Evolutionary conservation across 257 asterid species (phyloP).

Genomic region (Penstemon davidsonii): DNA sequence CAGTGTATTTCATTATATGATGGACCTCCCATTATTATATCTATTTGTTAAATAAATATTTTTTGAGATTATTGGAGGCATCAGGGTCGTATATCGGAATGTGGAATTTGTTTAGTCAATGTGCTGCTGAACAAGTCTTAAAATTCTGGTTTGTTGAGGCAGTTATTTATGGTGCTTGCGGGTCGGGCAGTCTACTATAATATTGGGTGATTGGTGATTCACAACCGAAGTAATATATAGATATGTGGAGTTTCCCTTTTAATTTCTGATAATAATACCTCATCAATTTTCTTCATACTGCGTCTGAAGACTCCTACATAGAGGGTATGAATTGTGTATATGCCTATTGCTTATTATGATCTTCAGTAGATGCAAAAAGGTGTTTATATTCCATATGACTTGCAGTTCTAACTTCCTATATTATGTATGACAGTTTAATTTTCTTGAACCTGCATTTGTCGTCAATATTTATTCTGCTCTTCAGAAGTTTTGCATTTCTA

Average conservation of each 20-base stretch:
- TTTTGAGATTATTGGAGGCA: neutral
- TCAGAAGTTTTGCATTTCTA: slow-evolving; percentile 3
- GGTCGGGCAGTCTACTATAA: neutral
- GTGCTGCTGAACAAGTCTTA: neutral
- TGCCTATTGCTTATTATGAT: neutral
- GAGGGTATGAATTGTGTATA: neutral
- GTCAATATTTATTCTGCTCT: neutral
- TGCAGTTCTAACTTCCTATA: neutral
- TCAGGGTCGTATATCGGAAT: neutral
- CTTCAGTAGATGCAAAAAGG: neutral
- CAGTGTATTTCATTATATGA: neutral
- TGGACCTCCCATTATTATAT: no score
- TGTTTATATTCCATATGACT: neutral
- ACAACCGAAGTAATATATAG: neutral
- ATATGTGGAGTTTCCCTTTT: neutral
- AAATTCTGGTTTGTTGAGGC: neutral
- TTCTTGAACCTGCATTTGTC: neutral
- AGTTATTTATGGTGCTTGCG: neutral
- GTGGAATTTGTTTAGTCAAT: neutral
- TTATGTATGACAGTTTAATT: neutral
- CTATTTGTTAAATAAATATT: no score
- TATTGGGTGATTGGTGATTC: neutral
- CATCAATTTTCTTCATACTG: no score
- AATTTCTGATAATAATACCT: neutral
- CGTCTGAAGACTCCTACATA: no score